Percentiles rank a stretch among this genome's conserved stretches.
These are phyloP conservation scores for Talaromyces pinophilus DNA, from an alignment of 2,329 filamentous ascomycete genomes.

Conservation along the genomic window DNA sequence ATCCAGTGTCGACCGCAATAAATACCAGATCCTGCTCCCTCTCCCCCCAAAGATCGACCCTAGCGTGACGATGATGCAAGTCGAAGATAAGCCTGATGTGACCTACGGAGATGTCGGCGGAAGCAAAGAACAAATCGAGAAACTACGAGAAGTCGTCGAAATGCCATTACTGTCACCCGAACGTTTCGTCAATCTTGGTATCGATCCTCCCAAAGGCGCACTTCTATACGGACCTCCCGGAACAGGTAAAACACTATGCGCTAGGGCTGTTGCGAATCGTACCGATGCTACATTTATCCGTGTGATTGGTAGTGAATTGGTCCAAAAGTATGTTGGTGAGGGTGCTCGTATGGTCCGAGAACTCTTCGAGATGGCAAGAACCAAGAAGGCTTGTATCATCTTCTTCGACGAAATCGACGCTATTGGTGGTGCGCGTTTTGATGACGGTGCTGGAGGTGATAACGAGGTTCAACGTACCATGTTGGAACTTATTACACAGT, in stretches of 20 bases:
- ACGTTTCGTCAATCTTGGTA: conserved; percentile 97
- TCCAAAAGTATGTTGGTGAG: conserved; percentile 98
- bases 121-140: conserved; percentile 99
- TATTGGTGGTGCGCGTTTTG: conserved; percentile 91
- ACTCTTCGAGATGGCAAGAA: conserved; percentile 98
- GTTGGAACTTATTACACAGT: conserved; percentile 94
- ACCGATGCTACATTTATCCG: conserved; percentile 98
- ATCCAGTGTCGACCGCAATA: conserved; percentile 83
- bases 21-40: conserved; percentile 97
- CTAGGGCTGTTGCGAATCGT: conserved; percentile 93
- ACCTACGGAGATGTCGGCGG: conserved; percentile 98
- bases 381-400: conserved; percentile 99
- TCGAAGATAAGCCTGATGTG: conserved; percentile 98
- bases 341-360: conserved; percentile 98
- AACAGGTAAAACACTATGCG: conserved; percentile 98
- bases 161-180: conserved; percentile 97
- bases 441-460: conserved; percentile 93
- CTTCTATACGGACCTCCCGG: conserved; percentile 94
- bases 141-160: conserved; percentile 96
- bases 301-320: conserved; percentile 95
- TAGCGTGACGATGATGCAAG: conserved; percentile 99
- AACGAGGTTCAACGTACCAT: conserved; percentile 98
- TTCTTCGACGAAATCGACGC: conserved; percentile 99
- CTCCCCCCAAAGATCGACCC: conserved; percentile 98
- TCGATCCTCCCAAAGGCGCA: conserved; percentile 96